Base-by-base conservation (phyloP, 2,329 filamentous ascomycete genomes). In the Cladophialophora carrionii region DNA sequence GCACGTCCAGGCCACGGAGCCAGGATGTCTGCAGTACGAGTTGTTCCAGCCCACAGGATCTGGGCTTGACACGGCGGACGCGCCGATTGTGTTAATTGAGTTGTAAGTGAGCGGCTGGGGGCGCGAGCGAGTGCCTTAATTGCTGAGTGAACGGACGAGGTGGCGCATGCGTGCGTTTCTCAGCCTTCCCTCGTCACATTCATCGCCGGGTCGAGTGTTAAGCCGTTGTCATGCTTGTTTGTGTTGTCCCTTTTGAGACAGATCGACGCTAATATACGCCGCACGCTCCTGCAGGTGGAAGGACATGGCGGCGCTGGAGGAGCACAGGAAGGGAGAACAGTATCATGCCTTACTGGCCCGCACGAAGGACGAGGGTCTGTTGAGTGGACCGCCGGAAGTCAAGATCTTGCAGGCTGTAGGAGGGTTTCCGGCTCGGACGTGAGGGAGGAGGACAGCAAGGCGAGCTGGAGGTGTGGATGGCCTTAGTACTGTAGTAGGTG, bases 1-100 rank as follows among this genome's bases (percentile, higher is more conserved):
- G 14, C 22, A 57, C n/a, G 37, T 57, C 55, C 14, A 29, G 26
- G 55, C 55, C 55, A 57, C 41, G n/a, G 55, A 57, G 24, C 55
- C 37, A 14, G 55, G 55, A 20, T 55, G 53, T 37, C 53, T 55
- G 29, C 53, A 41, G 2, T 55, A 55, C 12, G 31, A 55, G 53
- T 37, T 55, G 53, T 55, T 55, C 31, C 53, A 55, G 53, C 53
- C 53, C 31, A 31, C 53, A 7, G 43, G 43, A 20, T 17, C 43
- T 7, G 53, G 20, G 2, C 17, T 34, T 17, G 53, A 41, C 29
- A 10, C 51, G 5, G 53, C 29, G 26, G 32, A 37, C 20, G 53
- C 29, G 20, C 31, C 53, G n/a, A 22, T 55, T 22, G 31, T 55
- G 26, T 37, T 55, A 7, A 55, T 55, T 12, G 53, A 55, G 14